Evolutionary conservation across 345 rosid species (phyloP), one percentile per base, ranked within the genome.

Genomic region (Ceriops zippeliana): DNA sequence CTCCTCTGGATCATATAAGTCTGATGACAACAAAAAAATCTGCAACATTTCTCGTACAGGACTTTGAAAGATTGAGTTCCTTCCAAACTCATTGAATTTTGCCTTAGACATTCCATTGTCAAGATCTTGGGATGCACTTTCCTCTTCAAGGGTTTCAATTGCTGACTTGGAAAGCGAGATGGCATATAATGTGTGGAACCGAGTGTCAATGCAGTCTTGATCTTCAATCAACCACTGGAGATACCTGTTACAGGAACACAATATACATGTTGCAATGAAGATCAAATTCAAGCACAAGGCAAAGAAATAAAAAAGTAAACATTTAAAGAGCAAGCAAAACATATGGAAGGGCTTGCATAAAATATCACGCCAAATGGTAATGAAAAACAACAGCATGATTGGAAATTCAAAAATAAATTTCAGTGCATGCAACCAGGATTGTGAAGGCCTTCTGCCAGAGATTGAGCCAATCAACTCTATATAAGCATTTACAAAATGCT

Each of bases 191-290:
- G 98, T 92, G 76, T 92, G 99, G 75, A 92, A 78, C 73, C 81
- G 92, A 27, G 86, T 80, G 66, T 90, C 97, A 76, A 52, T 73
- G 75, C 86, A 87, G 64, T 86, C 96, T 76, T 91, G 90, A 68
- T 95, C 96, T 84, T 91, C 99, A 70, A 95, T 95, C 90, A 95
- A 79, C 98, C 99, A 95, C 65, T 95, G 99, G 70, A 95, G 87
- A 68, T 92, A 95, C 79, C 98, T 93, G 83, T 56, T 27, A 21
- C 24, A 65, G 58, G 46, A 57, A 34, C 37, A 34, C 37, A 34
- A 34, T 34, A 42, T 17, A 28, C 10, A 42, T 24, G 26, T 28
- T 24, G 28, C n/a, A 19, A n/a, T 46, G 31, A 46, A 30, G 20
- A n/a, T 19, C 57, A 68, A 22, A 47, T 27, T 20, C 6, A 21